Percentiles rank a stretch among this genome's conserved stretches.
These are phyloP conservation scores for Yamagishiella unicocca DNA, from an alignment of 139 green algal genomes.

Conservation along the genomic window DNA sequence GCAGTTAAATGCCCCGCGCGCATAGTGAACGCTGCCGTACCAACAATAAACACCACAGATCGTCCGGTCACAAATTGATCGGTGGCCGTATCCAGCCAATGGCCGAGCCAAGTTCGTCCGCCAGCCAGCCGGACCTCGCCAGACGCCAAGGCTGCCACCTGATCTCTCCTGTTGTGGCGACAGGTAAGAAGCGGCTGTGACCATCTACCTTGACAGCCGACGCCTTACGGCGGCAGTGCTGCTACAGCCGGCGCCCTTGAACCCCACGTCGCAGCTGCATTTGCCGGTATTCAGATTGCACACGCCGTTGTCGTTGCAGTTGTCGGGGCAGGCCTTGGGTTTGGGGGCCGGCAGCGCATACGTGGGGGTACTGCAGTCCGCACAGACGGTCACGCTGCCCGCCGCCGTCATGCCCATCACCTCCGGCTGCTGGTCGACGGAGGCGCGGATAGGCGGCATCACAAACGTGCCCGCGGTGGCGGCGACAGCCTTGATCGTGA, in stretches of 20 bases:
- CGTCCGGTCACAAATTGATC: too few species aligned
- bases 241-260: slow-evolving; percentile 45
- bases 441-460: slow-evolving; percentile 70
- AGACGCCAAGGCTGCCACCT: too few species aligned
- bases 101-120: too few species aligned
- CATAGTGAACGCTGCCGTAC: too few species aligned
- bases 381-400: slow-evolving; percentile 47
- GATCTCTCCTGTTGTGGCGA: too few species aligned
- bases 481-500: slow-evolving; percentile 68
- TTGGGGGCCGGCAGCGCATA: neutral
- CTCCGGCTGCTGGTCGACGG: slow-evolving; percentile 72
- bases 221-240: neutral
- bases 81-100: too few species aligned
- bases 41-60: too few species aligned
- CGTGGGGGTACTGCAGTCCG: neutral
- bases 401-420: slow-evolving; percentile 60
- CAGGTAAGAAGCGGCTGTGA: too few species aligned
- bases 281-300: slow-evolving; percentile 58
- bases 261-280: slow-evolving; percentile 61
- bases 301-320: slow-evolving; percentile 62
- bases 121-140: too few species aligned
- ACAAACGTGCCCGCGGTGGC: slow-evolving; percentile 67
- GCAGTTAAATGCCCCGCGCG: too few species aligned
- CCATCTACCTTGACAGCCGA: too few species aligned
- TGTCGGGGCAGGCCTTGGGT: slow-evolving; percentile 55